phyloP scores from a whole-genome alignment of 2,329 filamentous ascomycete species.

The Xylariaceae sp. region DNA sequence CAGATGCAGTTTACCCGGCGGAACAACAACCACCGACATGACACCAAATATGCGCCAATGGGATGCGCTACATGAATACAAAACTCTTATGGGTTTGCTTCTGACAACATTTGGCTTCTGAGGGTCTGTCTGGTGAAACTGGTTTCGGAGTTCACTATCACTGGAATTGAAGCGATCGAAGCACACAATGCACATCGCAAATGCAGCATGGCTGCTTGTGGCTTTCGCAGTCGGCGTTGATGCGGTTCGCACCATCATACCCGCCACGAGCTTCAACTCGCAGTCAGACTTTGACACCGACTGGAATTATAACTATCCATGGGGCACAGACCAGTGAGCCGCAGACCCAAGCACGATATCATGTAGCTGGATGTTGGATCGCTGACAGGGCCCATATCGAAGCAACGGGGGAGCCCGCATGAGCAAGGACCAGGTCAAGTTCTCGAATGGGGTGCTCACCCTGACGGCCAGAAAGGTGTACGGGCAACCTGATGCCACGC shows the following conservation, averaged over 20 bases:
- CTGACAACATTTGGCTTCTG: too few relatives aligned
- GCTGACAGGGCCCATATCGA: background rate
- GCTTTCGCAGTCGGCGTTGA: constrained; percentile 19
- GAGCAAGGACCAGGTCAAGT: constrained; percentile 40
- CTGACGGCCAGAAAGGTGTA: constrained; percentile 42
- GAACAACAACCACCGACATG: constrained; percentile 5
- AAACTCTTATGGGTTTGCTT: too few relatives aligned
- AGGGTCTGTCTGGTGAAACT: too few relatives aligned
- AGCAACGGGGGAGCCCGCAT: constrained; percentile 51
- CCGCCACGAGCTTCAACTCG: constrained; percentile 34
- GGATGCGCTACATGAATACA: too few relatives aligned
- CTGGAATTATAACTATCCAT: constrained; percentile 51
- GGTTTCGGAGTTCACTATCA: too few relatives aligned
- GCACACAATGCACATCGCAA: constrained; percentile 11
- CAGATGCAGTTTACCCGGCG: constrained; percentile 5
- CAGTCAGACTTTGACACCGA: constrained; percentile 36
- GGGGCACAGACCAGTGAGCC: constrained; percentile 47
- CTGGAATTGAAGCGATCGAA: background rate
- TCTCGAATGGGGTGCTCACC: constrained; percentile 38
- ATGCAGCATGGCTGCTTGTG: constrained; percentile 11
- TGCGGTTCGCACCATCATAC: constrained; percentile 35
- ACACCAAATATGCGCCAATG: constrained; percentile 7
- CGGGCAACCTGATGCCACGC: constrained; percentile 34
- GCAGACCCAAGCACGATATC: background rate
- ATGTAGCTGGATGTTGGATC: background rate